A percentile compares a stretch with the other conserved stretches of the same genome.
Evolutionary conservation across 1,284 basidiomycete genomes (phyloP).

Genomic region (Boletus holoroseus): DNA sequence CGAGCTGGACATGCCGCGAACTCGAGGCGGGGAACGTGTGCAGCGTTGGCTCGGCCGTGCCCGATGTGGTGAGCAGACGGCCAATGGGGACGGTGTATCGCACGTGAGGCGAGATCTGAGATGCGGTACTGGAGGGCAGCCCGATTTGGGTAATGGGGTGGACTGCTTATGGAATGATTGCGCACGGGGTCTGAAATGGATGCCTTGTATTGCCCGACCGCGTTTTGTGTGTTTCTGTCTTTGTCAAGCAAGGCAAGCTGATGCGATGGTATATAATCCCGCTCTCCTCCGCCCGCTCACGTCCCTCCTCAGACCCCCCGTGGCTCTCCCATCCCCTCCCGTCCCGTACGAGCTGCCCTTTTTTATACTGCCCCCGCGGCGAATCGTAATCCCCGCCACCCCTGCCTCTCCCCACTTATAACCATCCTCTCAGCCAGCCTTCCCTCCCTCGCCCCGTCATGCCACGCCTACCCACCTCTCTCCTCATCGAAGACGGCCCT

Average conservation of each 20-base stretch:
- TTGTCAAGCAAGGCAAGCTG: conserved; percentile 18
- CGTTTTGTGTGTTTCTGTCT: conserved; percentile 26
- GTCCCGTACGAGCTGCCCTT: neutral
- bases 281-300: conserved; percentile 17
- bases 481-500: neutral
- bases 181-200: conserved; percentile 28
- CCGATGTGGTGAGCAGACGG: conserved; percentile 14
- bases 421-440: neutral
- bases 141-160: conserved; percentile 18
- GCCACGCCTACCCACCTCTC: neutral
- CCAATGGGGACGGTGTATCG: conserved; percentile 11
- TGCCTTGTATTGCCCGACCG: conserved; percentile 22
- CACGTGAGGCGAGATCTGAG: conserved; percentile 32
- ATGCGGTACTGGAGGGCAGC: conserved; percentile 15
- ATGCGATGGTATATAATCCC: conserved; percentile 32
- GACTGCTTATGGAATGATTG: conserved; percentile 30
- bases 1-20: conserved; percentile 25
- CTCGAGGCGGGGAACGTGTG: conserved; percentile 33
- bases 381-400: neutral
- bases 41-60: conserved; percentile 7
- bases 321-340: neutral
- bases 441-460: neutral
- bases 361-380: neutral
- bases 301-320: neutral
- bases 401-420: neutral